phyloP scores from a whole-genome alignment of 495 filamentous ascomycete genomes.

The Trichoderma virens region DNA sequence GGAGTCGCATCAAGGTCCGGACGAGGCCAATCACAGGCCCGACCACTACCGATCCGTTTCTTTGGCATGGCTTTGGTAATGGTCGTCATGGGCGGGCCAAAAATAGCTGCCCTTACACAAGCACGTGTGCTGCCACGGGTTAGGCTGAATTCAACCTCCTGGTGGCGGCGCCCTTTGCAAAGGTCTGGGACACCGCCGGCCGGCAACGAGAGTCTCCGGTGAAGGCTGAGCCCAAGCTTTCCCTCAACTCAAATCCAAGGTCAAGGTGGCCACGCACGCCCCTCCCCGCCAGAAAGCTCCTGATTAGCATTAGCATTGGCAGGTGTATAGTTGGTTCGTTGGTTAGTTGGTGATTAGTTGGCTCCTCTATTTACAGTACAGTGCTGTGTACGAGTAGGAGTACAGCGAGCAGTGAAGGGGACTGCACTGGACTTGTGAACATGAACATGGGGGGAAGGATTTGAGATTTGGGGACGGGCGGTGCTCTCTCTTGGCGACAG shows the following conservation, averaged over 20 bases:
- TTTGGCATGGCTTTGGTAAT: constrained; percentile 2
- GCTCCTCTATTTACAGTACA: too few relatives aligned
- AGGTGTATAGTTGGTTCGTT: too few relatives aligned
- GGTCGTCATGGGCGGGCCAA: constrained; percentile 4
- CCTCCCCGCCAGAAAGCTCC: too few relatives aligned
- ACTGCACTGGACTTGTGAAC: too few relatives aligned
- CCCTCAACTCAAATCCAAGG: not conserved
- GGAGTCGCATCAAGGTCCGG: not conserved
- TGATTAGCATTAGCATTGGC: too few relatives aligned
- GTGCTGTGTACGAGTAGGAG: too few relatives aligned
- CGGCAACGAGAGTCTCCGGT: constrained; percentile 1
- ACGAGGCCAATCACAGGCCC: too few relatives aligned
- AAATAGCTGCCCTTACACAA: not conserved
- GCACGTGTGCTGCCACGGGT: constrained; percentile 5
- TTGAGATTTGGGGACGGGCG: not conserved
- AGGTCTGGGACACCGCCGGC: not conserved
- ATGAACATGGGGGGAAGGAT: not conserved
- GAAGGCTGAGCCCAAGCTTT: not conserved
- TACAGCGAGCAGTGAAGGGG: too few relatives aligned
- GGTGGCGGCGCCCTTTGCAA: not conserved
- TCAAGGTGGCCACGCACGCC: not conserved
- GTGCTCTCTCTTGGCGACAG: constrained; percentile 1
- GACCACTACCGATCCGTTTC: too few relatives aligned
- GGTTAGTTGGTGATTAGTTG: too few relatives aligned
- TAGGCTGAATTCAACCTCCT: constrained; percentile 5